Evolutionary conservation across 2,329 filamentous ascomycete species (phyloP), one percentile per base, ranked within the genome.

Genomic region (Monilinia laxa): DNA sequence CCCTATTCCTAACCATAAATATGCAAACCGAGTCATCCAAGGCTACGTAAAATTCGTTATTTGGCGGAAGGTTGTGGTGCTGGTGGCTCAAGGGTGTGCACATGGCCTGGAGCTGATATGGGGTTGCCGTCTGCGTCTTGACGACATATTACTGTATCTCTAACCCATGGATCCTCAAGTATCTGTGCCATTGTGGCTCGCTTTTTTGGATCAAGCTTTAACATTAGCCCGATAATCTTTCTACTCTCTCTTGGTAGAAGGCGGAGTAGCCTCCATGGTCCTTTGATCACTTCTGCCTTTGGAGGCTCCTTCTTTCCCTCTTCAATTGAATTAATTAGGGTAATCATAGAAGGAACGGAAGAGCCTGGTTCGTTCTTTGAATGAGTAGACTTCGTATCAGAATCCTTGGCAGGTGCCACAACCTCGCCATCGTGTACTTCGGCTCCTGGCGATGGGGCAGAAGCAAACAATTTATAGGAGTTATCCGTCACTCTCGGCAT

Each of bases 401-500:
- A 38, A 12, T 68, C 49, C 18, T 68, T 65, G 51, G 68, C 68
- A 38, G 70, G 35, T 18, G 66, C 28, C 10, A 67, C 45, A 18
- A 40, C 42, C 59, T 68, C 67, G 18, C 75, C 71, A 40, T 70
- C 42, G 42, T 67, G 72, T 52, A 70, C 70, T 54, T 76, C 76
- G 2, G 80, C 81, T 2, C 90, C 91, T 0, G 91, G 90, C 3
- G 93, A 91, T 1, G 94, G 93, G 10, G 91, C 85, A 1, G 95
- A 87, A 18, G 94, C 89, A 76, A 99, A 99, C 1, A 99, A 85
- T 74, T 94, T 93, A 80, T 92, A 99, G 0, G 93, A 97, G 77
- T 96, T 98, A 77, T 99, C 95, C 4, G 91, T 91, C 77, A 93
- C 81, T 52, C 93, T 87, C 5, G 95, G 95, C 47, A 96, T 88